Evolutionary conservation across 495 filamentous ascomycete species (phyloP), one percentile per base, ranked within the genome.

Genomic region (Filosporella fistucella): DNA sequence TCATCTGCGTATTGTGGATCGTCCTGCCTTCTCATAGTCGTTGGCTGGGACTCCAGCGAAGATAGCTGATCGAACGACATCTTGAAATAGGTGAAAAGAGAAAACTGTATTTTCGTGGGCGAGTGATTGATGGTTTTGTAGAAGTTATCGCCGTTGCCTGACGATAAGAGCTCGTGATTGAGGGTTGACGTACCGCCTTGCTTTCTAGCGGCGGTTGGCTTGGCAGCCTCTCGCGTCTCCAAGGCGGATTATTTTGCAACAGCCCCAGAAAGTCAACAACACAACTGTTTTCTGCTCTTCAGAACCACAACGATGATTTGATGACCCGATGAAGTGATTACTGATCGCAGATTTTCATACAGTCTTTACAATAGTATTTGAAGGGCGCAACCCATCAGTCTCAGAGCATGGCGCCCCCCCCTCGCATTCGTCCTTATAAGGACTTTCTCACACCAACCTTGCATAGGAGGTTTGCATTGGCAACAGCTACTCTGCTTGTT

Each of bases 51-150:
- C 71, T 97, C 91, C 47, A 96, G 74, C 43, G 80, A 82, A 54
- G 81, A 82, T 55, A 91, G 75, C 47, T 86, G 87, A 65, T 95
- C 84, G 68, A 94, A 97, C 32, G 91, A 95, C 91, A 97, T 97
- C n/a, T 36, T 45, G 25, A 41, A 32, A 24, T 20, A 22, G 39
- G 47, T 17, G 16, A 23, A 41, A 26, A 42, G 32, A 21, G 24
- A 21, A 8, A 13, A n/a, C 14, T 38, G n/a, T 17, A 35, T 12
- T 9, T 7, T 38, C 16, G 35, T 38, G 14, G 13, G 17, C 8
- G 16, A n/a, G 35, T 13, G 35, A 21, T 38, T 38, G 16, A 6
- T 21, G 35, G 35, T 45, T 32, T 33, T 43, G 40, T 45, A 52
- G 39, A 46, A 47, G 22, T 50, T n/a, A 30, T 41, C 14, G 41